Evolutionary conservation across 2,329 filamentous ascomycete species (phyloP), one percentile per base, ranked within the genome.

Genomic region (Dactylella cylindrospora): DNA sequence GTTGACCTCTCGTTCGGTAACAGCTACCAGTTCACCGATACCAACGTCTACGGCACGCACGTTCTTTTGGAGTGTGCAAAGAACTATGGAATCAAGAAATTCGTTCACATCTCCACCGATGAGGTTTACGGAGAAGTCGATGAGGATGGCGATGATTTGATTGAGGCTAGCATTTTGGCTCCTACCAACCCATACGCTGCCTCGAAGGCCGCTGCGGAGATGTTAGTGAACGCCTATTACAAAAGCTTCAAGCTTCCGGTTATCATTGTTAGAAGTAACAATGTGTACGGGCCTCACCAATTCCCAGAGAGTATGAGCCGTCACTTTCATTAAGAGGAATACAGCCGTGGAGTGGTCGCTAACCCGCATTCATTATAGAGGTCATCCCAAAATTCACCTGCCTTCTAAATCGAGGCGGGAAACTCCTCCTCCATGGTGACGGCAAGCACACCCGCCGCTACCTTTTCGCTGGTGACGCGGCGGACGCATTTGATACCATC

Each of bases 171-270:
- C 73, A 82, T 87, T 66, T 77, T 91, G 26, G 83, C 84, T 1
- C 88, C 88, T 0, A 90, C 87, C 15, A 93, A 91, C 69, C 88
- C 88, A 10, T 90, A 90, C 68, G 84, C 86, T 7, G 86, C 86
- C 15, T 86, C 83, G 73, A 90, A 90, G 73, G 86, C 86, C 2
- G 86, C 86, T 1, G 86, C 86, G 4, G 86, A 90, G 74, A 90
- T 90, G 86, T 78, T 88, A 69, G 86, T 91, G n/a, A 84, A 86
- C 71, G 88, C 86, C n/a, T 93, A 90, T 71, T 80, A 84, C 70
- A 89, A 87, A 75, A 88, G 84, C 72, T 90, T 90, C 77, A 85
- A 86, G 72, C 77, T 93, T 9, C 87, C 87, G 1, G 81, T 83
- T 45, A 88, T 91, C 66, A 87, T 90, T 67, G 84, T 90, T 22